Evolutionary conservation across 2,329 filamentous ascomycete genomes (phyloP).

Genomic region (Cladosporium cucumerinum): DNA sequence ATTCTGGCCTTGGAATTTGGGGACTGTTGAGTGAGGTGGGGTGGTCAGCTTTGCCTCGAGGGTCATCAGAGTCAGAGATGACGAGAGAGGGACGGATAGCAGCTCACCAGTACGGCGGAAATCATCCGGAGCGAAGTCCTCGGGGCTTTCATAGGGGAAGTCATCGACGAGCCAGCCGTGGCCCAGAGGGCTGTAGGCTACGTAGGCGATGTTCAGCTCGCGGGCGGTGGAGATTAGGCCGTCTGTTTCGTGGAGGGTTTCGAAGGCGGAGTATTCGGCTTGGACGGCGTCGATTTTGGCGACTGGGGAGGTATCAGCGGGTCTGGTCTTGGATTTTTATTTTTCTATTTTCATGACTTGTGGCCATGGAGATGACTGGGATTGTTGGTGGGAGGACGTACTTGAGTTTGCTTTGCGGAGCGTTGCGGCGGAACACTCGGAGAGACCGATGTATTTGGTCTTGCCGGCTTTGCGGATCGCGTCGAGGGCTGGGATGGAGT

Average conservation of each 20-base stretch:
- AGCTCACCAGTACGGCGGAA: constrained; percentile 30
- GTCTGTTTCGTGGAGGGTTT: constrained; percentile 22
- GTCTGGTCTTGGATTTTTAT: neutral
- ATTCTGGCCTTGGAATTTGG: constrained; percentile 62
- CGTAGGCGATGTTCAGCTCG: constrained; percentile 59
- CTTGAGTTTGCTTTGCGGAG: constrained; percentile 43
- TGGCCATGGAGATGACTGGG: too few relatives aligned
- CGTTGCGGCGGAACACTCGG: constrained; percentile 50
- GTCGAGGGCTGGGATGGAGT: constrained; percentile 44
- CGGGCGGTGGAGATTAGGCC: constrained; percentile 42
- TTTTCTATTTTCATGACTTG: too few relatives aligned
- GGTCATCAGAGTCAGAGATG: neutral
- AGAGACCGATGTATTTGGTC: constrained; percentile 51
- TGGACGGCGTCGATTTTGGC: constrained; percentile 51
- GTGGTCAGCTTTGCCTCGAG: constrained; percentile 18
- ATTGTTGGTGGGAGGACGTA: neutral
- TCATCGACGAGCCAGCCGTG: constrained; percentile 54
- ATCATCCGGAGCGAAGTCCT: constrained; percentile 35
- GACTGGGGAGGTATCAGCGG: constrained; percentile 18
- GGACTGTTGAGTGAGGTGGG: constrained; percentile 36
- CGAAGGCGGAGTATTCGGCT: constrained; percentile 52
- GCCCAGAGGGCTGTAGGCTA: constrained; percentile 69
- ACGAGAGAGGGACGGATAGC: neutral
- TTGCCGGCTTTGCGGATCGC: constrained; percentile 53
- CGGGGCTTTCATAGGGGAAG: constrained; percentile 38